Base-by-base conservation (phyloP, 345 rosid species). In the Cardamine occulta region DNA sequence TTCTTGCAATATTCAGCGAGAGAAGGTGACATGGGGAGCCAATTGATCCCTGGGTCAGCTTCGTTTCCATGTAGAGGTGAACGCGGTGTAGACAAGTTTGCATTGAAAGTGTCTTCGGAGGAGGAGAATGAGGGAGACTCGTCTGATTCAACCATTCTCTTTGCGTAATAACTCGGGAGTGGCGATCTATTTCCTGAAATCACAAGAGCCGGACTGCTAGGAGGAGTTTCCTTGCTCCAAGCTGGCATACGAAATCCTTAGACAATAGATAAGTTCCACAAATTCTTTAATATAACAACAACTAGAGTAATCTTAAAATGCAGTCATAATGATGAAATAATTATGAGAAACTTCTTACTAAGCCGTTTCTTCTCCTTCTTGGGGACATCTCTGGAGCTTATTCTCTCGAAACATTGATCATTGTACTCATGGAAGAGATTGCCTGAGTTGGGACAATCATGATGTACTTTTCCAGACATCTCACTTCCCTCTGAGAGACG, bases 11-110 rank as follows among this genome's bases (percentile, higher is more conserved):
- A 49, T 6, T 8, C 54, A 18, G 54, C 26, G 2, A 49, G 12
- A 49, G 54, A 18, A 49, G 54, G 26, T 9, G 54, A 49, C 54
- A 49, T 18, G 54, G 54, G 24, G 24, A 49, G 54, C 54, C 54
- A 49, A 8, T 49, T 49, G 54, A 49, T 18, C 12, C 24, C 54
- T 18, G 54, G 4, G 26, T 19, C 24, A 8, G 54, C 12, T 49
- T 49, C 54, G 5, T 49, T 49, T 9, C 54, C 54, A 18, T 18
- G 24, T 49, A 49, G 23, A 49, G 23, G 24, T 3, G 54, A 49
- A 18, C 13, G 54, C 12, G 54, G 24, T 49, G 54, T 49, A 21
- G 54, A 18, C 24, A 49, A 49, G 12, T 49, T 17, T 49, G 54
- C 54, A 49, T 18, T 49, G 54, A 49, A 49, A 49, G 24, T 18